A percentile compares a stretch with the other conserved stretches of the same genome.
Evolutionary conservation across 2,329 filamentous ascomycete species (phyloP).

Genomic region (Myriosclerotinia duriaeana): DNA sequence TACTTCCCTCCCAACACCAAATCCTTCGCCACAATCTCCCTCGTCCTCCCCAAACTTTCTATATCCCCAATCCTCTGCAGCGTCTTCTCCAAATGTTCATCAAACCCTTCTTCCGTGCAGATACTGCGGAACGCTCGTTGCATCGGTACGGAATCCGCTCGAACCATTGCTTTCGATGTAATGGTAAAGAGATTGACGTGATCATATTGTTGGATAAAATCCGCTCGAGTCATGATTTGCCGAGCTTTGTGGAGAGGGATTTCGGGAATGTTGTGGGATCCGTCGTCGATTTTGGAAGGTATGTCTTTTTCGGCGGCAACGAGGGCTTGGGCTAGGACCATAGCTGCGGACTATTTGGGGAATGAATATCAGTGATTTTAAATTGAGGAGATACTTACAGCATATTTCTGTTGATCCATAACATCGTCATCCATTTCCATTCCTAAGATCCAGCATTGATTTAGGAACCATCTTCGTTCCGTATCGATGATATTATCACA

Average conservation of each 20-base stretch:
- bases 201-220: conserved; percentile 92
- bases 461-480: conserved; percentile 78
- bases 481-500: conserved; percentile 70
- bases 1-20: conserved; percentile 83
- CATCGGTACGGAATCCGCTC: conserved; percentile 95
- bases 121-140: conserved; percentile 87
- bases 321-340: conserved; percentile 87
- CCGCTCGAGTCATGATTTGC: conserved; percentile 90
- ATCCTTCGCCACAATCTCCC: conserved; percentile 94
- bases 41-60: conserved; percentile 88
- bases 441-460: conserved; percentile 76
- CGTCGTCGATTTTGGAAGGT: conserved; percentile 24
- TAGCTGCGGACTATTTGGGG: conserved; percentile 69
- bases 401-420: conserved; percentile 97
- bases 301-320: conserved; percentile 69
- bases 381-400: conserved; percentile 55
- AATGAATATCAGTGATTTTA: conserved; percentile 11
- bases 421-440: conserved; percentile 90
- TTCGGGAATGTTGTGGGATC: conserved; percentile 58
- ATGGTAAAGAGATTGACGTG: conserved; percentile 95
- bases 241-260: conserved; percentile 80
- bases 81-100: conserved; percentile 77
- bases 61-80: conserved; percentile 86
- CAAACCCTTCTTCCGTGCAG: conserved; percentile 73
- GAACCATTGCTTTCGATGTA: conserved; percentile 79